Evolutionary conservation across 2,329 filamentous ascomycete genomes (phyloP), one percentile per base, ranked within the genome.

Genomic region (Metarhizium rileyi): DNA sequence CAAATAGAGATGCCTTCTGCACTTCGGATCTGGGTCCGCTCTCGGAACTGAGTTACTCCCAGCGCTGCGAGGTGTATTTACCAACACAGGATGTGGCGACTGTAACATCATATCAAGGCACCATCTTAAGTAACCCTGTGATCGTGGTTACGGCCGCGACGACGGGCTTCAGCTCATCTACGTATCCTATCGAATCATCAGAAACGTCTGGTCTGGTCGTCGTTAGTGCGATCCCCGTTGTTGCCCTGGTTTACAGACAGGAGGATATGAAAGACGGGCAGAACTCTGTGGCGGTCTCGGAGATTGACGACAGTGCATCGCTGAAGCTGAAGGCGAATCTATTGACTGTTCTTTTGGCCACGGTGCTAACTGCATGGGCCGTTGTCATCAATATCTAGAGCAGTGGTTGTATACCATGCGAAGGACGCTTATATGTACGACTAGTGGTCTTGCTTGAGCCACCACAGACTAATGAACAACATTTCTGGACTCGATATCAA

Each of bases 231-330:
- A 12, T 55, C 7, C 54, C 55, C 5, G 56, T 47, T 5, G 48
- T 57, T 22, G 46, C 51, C 2, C 45, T 61, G 6, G 40, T 60
- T 4, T 52, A 52, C 35, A 42, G 56, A 28, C 44, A 49, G n/a
- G 41, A 46, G 1, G 57, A 60, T 41, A 44, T 3, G 48, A 40
- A 40, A 23, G 26, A 5, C 7, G 38, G 26, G 8, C 30, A 27
- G 10, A 16, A 45, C 25, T 30, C 41, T 30, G 12, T 30, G 4
- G 8, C 20, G 7, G 25, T 22, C 9, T 16, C 16, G 4, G 33
- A 25, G 33, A 38, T 20, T 23, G 42, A 49, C 18, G 48, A 49
- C 10, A 49, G 42, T 27, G 22, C 48, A 8, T 38, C 48, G 20
- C 14, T 16, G 9, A 16, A n/a, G 5, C 30, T 49, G 33, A 38